Evolutionary conservation across 441 rosid genomes (phyloP).

Genomic region (Manihot esculenta): DNA sequence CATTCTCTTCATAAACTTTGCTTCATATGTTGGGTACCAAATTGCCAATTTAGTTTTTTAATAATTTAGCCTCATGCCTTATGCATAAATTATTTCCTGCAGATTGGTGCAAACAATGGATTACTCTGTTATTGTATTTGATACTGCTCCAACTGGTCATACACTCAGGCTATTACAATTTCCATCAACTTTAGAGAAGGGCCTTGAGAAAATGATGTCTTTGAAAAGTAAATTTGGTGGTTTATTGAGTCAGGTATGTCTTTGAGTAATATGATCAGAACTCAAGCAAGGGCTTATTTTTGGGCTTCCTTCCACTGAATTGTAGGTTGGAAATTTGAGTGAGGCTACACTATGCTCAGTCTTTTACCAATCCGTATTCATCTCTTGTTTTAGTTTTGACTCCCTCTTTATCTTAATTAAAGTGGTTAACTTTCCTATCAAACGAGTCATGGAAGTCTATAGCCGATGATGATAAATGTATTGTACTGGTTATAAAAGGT

Average conservation of each 20-base stretch:
- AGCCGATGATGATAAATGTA: too few relatives aligned
- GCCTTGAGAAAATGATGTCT: constrained; percentile 86
- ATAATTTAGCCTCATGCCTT: constrained; percentile 1
- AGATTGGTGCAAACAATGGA: constrained; percentile 99
- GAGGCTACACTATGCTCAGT: too few relatives aligned
- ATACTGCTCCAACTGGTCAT: constrained; percentile 99
- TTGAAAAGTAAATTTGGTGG: constrained; percentile 94
- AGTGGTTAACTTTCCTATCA: too few relatives aligned
- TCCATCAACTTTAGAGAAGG: constrained; percentile 93
- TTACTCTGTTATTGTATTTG: constrained; percentile 88
- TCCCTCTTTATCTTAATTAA: too few relatives aligned
- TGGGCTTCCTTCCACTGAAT: neutral
- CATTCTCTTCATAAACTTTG: constrained; percentile 1
- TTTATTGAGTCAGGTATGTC: constrained; percentile 76
- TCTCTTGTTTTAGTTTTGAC: too few relatives aligned
- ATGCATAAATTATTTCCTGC: constrained; percentile 22
- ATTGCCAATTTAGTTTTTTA: neutral
- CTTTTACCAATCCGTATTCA: too few relatives aligned
- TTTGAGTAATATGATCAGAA: neutral
- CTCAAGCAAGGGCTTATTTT: neutral
- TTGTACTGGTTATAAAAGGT: too few relatives aligned
- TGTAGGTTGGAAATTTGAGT: constrained; percentile 6
- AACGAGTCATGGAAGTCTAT: too few relatives aligned
- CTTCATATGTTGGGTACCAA: neutral
- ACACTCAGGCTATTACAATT: constrained; percentile 93